A percentile compares a stretch with the other conserved stretches of the same genome.
These are phyloP conservation scores for Lentinula sp. DNA, from an alignment of 768 basidiomycete species.

Conservation along the genomic window DNA sequence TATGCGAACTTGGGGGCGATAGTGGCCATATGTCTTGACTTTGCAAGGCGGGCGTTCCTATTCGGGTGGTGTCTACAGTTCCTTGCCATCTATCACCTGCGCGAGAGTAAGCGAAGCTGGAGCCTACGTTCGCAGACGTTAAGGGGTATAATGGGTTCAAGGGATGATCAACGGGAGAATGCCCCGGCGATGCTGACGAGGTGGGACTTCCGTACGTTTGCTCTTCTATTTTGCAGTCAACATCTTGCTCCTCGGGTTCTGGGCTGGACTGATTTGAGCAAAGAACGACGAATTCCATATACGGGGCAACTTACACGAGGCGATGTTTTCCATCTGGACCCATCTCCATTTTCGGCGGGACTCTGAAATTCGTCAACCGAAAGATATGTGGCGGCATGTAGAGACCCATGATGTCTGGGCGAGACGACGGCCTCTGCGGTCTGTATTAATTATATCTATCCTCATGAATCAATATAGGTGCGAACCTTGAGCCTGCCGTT, in stretches of 20 bases:
- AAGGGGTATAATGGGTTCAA: conserved; percentile 26
- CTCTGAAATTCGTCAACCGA: conserved; percentile 74
- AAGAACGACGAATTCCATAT: not conserved
- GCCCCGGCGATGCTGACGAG: conserved; percentile 20
- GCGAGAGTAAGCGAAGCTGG: conserved; percentile 1
- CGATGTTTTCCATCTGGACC: conserved; percentile 63
- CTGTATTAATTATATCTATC: conserved; percentile 2
- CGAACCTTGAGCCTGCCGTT: conserved; percentile 56
- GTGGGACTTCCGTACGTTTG: conserved; percentile 34
- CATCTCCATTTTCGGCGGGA: conserved; percentile 74
- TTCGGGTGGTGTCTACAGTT: not conserved
- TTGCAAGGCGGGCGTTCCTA: not conserved
- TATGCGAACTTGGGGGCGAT: not conserved
- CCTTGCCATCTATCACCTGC: conserved; percentile 1
- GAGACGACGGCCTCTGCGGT: conserved; percentile 54
- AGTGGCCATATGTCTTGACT: conserved; percentile 4
- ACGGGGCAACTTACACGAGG: conserved; percentile 46
- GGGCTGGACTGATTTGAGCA: conserved; percentile 17
- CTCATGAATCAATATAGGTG: not conserved
- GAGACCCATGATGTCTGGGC: conserved; percentile 66
- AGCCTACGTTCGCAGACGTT: conserved; percentile 10
- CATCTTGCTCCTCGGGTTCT: conserved; percentile 39
- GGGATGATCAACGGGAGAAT: conserved; percentile 28
- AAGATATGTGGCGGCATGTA: conserved; percentile 75
- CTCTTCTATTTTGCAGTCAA: conserved; percentile 47